A percentile compares a stretch with the other conserved stretches of the same genome.
Conservation (phyloP, 164 flowering plant genomes). For the Taxillus chinensis region DNA sequence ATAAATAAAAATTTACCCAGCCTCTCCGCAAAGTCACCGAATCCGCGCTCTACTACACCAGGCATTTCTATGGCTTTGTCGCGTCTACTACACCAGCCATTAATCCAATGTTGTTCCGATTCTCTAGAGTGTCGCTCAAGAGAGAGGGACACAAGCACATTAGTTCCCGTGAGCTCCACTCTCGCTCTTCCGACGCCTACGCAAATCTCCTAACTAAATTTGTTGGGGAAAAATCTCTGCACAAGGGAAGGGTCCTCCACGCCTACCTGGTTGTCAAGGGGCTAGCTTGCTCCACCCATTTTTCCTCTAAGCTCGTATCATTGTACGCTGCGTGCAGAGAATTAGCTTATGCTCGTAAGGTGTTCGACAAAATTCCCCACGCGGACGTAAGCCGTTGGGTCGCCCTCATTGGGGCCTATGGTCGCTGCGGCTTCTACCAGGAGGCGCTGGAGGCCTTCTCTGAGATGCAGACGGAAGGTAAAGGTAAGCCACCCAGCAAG, state of each 20-base stretch:
- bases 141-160: background rate
- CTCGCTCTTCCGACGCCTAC: constrained; percentile 18
- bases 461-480: constrained; percentile 44
- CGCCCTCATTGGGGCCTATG: constrained; percentile 41
- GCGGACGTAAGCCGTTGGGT: constrained; percentile 46
- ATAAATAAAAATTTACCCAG: too few species aligned
- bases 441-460: constrained; percentile 44
- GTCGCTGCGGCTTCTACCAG: constrained; percentile 40
- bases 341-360: constrained; percentile 28
- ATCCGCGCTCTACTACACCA: too few species aligned
- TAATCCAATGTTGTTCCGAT: too few species aligned
- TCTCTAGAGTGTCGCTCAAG: too few species aligned
- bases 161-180: constrained; percentile 12
- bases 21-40: too few species aligned
- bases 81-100: too few species aligned
- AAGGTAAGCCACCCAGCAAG: constrained; percentile 29
- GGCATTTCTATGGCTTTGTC: too few species aligned
- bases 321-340: constrained; percentile 39
- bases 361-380: constrained; percentile 62
- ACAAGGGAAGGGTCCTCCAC: constrained; percentile 38
- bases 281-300: constrained; percentile 24
- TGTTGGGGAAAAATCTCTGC: constrained; percentile 25
- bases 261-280: constrained; percentile 47
- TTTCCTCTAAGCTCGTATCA: constrained; percentile 50
- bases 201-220: constrained; percentile 24